Evolutionary conservation across 192 early-diverging fungal genomes (phyloP).

Genomic region (Coemansia sp.): DNA sequence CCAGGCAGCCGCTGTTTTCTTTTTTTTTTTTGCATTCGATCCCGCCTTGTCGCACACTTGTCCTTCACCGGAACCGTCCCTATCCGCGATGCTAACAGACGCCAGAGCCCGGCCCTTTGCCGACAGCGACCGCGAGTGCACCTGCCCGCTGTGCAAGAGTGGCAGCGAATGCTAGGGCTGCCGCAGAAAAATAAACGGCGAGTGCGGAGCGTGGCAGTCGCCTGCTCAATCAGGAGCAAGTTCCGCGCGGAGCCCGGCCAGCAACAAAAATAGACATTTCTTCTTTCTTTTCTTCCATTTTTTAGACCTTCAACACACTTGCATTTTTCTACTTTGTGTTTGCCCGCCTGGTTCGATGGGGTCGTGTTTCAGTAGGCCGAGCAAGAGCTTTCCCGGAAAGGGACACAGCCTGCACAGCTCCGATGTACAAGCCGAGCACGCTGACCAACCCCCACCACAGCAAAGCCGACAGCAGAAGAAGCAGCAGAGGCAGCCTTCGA

Average conservation of each 20-base stretch:
- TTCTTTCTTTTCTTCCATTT: neutral
- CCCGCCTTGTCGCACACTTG: too few relatives aligned
- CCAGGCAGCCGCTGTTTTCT: too few relatives aligned
- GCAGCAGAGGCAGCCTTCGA: slow-evolving; percentile 6
- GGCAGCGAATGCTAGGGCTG: neutral
- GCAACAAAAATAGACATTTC: neutral
- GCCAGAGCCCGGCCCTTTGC: neutral
- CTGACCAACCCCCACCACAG: neutral
- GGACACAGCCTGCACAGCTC: slow-evolving; percentile 2
- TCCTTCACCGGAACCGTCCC: neutral
- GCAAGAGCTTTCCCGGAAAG: slow-evolving; percentile 1
- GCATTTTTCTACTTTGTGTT: slow-evolving; percentile 2
- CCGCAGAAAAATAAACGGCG: neutral
- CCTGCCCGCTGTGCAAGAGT: slow-evolving; percentile 28
- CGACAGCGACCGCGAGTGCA: slow-evolving; percentile 24
- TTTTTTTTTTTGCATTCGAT: too few relatives aligned
- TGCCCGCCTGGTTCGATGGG: slow-evolving; percentile 17
- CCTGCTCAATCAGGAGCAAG: neutral
- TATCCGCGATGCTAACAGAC: neutral
- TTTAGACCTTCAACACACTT: neutral
- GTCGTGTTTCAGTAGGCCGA: slow-evolving; percentile 9
- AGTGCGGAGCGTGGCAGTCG: neutral
- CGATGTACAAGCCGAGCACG: neutral
- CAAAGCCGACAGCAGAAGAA: neutral
- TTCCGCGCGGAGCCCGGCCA: neutral